Conservation (phyloP, 306 rosid genomes). For the Dryas drummondii region DNA sequence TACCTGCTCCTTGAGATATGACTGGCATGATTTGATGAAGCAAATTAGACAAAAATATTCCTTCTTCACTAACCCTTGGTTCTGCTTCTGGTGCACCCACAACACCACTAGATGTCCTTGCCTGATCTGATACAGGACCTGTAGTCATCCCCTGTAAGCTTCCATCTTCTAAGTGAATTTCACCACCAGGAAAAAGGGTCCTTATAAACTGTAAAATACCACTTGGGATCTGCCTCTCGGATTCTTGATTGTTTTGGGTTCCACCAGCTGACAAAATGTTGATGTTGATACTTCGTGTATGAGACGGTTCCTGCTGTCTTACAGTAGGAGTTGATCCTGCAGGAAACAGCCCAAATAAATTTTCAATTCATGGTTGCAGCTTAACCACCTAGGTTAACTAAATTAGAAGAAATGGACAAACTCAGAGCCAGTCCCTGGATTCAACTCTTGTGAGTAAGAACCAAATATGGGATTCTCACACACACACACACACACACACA, state of each 20-base stretch:
- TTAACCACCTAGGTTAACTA: background rate
- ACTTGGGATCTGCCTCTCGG: slow-evolving; percentile 71
- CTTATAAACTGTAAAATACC: slow-evolving; percentile 58
- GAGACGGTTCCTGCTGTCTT: slow-evolving; percentile 49
- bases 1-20: slow-evolving; percentile 55
- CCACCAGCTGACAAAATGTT: slow-evolving; percentile 70
- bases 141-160: slow-evolving; percentile 51
- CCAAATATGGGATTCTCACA: background rate
- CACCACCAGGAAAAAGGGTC: slow-evolving; percentile 83
- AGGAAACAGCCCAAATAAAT: slow-evolving; percentile 18
- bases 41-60: slow-evolving; percentile 69
- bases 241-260: slow-evolving; percentile 60
- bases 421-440: background rate
- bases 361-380: slow-evolving; percentile 3
- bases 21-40: slow-evolving; percentile 82
- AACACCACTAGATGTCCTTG: slow-evolving; percentile 49
- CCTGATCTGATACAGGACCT: slow-evolving; percentile 43
- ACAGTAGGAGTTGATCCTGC: slow-evolving; percentile 53
- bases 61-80: slow-evolving; percentile 66
- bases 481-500: too few species aligned
- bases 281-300: slow-evolving; percentile 55
- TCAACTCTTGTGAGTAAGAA: background rate
- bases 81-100: slow-evolving; percentile 56
- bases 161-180: slow-evolving; percentile 75
- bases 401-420: background rate